phyloP scores from a whole-genome alignment of 2,329 filamentous ascomycete species.

The Chalara sp. region DNA sequence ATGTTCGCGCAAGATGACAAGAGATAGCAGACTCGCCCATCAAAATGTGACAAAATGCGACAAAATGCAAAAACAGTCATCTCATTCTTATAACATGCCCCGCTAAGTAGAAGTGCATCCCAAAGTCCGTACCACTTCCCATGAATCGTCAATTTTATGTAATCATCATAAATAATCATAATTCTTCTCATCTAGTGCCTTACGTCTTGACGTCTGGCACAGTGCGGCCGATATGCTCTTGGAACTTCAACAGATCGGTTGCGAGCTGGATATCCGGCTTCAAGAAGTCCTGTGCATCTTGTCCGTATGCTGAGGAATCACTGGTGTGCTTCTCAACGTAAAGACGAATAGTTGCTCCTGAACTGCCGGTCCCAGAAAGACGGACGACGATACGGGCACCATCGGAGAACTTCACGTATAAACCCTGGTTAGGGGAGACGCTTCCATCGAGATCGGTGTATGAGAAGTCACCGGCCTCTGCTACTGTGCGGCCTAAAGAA shows the following conservation, averaged over 20 bases:
- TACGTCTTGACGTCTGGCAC: conserved; percentile 97
- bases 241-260: conserved; percentile 79
- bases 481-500: conserved; percentile 64
- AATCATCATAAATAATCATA: background rate
- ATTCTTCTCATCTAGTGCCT: conserved; percentile 36
- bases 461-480: conserved; percentile 90
- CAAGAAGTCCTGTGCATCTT: conserved; percentile 90
- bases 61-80: no score
- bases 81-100: no score
- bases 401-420: conserved; percentile 90
- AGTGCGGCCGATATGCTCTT: conserved; percentile 86
- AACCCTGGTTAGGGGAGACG: conserved; percentile 90
- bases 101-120: no score
- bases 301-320: conserved; percentile 68
- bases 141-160: no score
- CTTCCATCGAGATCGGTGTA: conserved; percentile 99
- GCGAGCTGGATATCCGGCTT: conserved; percentile 84
- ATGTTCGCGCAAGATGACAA: no score
- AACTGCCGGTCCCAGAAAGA: conserved; percentile 89
- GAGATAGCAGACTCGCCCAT: no score
- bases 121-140: no score
- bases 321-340: conserved; percentile 95
- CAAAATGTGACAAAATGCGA: no score
- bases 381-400: conserved; percentile 93
- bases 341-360: conserved; percentile 90